Evolutionary conservation across 495 filamentous ascomycete genomes (phyloP).

Genomic region (Penicillium roqueforti): DNA sequence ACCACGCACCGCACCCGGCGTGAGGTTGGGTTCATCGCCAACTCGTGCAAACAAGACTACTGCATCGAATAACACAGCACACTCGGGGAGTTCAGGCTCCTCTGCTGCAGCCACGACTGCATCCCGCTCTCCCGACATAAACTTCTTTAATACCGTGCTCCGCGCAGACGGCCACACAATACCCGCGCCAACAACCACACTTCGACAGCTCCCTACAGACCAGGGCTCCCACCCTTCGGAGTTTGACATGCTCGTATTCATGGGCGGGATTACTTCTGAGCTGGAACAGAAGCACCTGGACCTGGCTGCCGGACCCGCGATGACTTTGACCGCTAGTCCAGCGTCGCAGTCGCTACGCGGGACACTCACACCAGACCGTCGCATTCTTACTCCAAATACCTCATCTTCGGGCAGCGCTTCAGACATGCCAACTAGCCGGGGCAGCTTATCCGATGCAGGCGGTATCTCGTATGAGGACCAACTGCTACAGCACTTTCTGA

Average conservation of each 20-base stretch:
- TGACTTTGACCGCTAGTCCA: constrained; percentile 12
- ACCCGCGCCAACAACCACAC: constrained; percentile 7
- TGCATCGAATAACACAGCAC: not conserved
- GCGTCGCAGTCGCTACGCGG: constrained; percentile 13
- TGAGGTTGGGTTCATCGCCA: constrained; percentile 7
- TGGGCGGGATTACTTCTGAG: constrained; percentile 39
- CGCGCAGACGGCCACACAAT: constrained; percentile 25
- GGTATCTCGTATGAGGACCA: constrained; percentile 31
- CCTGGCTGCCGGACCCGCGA: constrained; percentile 27
- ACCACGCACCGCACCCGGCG: constrained; percentile 14
- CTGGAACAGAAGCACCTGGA: constrained; percentile 39
- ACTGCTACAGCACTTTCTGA: constrained; percentile 32
- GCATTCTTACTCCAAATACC: constrained; percentile 16
- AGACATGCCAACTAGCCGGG: too few relatives aligned
- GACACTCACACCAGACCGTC: constrained; percentile 1
- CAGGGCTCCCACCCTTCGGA: constrained; percentile 13
- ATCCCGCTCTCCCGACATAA: constrained; percentile 23
- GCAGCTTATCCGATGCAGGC: constrained; percentile 12
- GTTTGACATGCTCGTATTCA: constrained; percentile 42
- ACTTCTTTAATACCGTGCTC: constrained; percentile 35
- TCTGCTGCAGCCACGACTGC: constrained; percentile 5
- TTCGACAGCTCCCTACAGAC: constrained; percentile 13
- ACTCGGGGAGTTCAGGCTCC: not conserved
- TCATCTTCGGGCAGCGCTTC: constrained; percentile 16
- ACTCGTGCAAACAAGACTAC: not conserved